phyloP scores from a whole-genome alignment of 345 rosid genomes.

The Populus davidiana region DNA sequence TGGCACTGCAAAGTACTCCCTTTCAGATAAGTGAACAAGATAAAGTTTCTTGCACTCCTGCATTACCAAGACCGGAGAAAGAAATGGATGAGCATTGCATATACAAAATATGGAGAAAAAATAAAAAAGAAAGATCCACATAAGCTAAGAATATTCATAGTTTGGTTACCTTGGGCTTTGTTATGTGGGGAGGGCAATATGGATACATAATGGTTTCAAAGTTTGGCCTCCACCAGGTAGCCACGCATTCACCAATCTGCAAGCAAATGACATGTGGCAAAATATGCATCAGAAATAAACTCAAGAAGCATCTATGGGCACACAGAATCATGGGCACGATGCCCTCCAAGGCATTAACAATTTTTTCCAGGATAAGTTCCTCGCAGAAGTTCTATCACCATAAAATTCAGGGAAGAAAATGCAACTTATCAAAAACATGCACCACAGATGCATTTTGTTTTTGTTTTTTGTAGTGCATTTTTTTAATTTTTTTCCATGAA shows the following conservation, averaged over 20 bases:
- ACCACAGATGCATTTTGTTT: constrained; percentile 8
- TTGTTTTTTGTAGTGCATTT: no score
- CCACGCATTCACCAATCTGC: constrained; percentile 96
- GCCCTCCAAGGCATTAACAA: background rate
- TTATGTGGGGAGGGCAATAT: constrained; percentile 94
- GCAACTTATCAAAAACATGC: background rate
- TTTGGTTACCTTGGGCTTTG: constrained; percentile 77
- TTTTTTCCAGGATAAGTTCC: background rate
- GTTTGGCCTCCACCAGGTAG: constrained; percentile 99
- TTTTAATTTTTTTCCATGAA: background rate
- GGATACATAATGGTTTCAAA: constrained; percentile 97
- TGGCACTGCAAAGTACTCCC: constrained; percentile 96
- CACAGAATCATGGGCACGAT: constrained; percentile 1
- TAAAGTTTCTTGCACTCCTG: constrained; percentile 98
- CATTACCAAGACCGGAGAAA: constrained; percentile 18
- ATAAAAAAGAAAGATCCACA: background rate
- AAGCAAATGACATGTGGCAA: background rate
- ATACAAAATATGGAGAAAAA: background rate
- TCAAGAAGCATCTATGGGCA: background rate
- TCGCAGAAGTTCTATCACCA: background rate
- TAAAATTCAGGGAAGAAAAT: background rate
- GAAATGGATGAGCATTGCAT: constrained; percentile 10
- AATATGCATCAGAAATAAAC: constrained; percentile 4
- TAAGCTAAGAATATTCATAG: background rate
- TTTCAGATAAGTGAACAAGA: constrained; percentile 89